Conservation (phyloP, 2,329 filamentous ascomycete genomes). For the Curvularia sp. region DNA sequence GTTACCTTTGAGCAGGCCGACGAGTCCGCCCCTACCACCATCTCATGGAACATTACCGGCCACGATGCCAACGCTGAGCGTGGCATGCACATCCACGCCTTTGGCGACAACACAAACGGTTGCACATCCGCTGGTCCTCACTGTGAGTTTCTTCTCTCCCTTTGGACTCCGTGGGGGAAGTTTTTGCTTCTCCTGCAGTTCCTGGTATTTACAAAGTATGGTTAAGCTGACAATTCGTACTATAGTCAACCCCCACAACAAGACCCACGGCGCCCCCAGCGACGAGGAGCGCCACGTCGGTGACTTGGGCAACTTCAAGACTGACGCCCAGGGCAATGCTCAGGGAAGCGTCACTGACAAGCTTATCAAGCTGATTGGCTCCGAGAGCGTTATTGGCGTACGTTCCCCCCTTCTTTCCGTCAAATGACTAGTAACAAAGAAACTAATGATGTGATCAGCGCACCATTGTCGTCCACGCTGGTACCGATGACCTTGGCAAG, state of each 20-base stretch:
- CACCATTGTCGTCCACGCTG: slow-evolving; percentile 91
- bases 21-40: slow-evolving; percentile 81
- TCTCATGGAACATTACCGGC: slow-evolving; percentile 91
- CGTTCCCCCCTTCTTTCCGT: background rate
- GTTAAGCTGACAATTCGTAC: slow-evolving; percentile 12
- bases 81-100: slow-evolving; percentile 98
- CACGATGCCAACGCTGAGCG: slow-evolving; percentile 95
- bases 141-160: slow-evolving; percentile 67
- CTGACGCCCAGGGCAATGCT: slow-evolving; percentile 88
- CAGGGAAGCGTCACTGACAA: slow-evolving; percentile 81
- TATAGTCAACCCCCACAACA: slow-evolving; percentile 91
- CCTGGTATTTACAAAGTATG: background rate
- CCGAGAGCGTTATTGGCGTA: slow-evolving; percentile 93
- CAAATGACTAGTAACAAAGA: too few relatives aligned
- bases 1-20: slow-evolving; percentile 92
- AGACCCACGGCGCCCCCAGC: slow-evolving; percentile 86
- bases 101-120: slow-evolving; percentile 99
- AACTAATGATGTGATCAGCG: slow-evolving; percentile 62
- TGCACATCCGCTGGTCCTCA: slow-evolving; percentile 98
- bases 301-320: slow-evolving; percentile 97
- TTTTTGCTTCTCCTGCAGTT: background rate
- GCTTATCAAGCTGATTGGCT: slow-evolving; percentile 93
- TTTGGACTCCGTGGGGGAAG: background rate
- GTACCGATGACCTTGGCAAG: slow-evolving; percentile 96
- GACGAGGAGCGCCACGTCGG: slow-evolving; percentile 92